These are phyloP conservation scores for Phytophthora hybrid DNA, from an alignment of 352 stramenopile species.

Conservation along the genomic window DNA sequence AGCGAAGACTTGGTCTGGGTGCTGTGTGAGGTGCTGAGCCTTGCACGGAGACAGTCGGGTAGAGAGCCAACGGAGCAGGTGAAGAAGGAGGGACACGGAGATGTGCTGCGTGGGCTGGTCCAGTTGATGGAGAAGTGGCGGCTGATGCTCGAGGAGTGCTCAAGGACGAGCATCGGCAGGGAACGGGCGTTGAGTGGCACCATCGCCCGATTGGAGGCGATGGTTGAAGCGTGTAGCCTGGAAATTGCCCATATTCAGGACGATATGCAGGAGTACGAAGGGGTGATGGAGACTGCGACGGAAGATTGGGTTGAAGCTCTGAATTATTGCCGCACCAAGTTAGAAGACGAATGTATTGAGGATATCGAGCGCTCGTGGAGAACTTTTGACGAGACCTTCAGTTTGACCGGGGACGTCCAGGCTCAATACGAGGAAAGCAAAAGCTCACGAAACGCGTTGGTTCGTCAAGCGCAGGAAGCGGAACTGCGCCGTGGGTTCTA, in stretches of 20 bases:
- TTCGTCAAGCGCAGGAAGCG: constrained; percentile 8
- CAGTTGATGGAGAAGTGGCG: constrained; percentile 30
- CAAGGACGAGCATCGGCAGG: neutral
- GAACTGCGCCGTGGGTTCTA: constrained; percentile 24
- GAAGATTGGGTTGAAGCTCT: neutral
- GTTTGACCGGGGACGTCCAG: constrained; percentile 9
- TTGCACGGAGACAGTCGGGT: constrained; percentile 4
- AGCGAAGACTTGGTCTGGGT: constrained; percentile 25
- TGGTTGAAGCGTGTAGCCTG: neutral
- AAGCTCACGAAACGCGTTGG: neutral
- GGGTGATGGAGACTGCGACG: constrained; percentile 4
- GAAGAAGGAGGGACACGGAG: constrained; percentile 2
- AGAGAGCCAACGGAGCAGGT: neutral
- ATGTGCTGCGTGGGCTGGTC: neutral
- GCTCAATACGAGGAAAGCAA: neutral
- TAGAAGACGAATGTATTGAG: neutral
- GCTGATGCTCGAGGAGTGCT: constrained; percentile 1
- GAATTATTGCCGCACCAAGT: neutral
- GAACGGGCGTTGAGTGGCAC: constrained; percentile 6
- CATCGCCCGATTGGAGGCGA: constrained; percentile 19
- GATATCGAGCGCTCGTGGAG: neutral
- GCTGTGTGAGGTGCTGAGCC: constrained; percentile 39
- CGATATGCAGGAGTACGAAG: neutral
- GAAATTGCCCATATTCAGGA: constrained; percentile 6
- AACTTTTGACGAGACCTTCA: constrained; percentile 20